These are phyloP conservation scores for Paecilomyces sp. DNA, from an alignment of 2,329 filamentous ascomycete species.

Conservation along the genomic window DNA sequence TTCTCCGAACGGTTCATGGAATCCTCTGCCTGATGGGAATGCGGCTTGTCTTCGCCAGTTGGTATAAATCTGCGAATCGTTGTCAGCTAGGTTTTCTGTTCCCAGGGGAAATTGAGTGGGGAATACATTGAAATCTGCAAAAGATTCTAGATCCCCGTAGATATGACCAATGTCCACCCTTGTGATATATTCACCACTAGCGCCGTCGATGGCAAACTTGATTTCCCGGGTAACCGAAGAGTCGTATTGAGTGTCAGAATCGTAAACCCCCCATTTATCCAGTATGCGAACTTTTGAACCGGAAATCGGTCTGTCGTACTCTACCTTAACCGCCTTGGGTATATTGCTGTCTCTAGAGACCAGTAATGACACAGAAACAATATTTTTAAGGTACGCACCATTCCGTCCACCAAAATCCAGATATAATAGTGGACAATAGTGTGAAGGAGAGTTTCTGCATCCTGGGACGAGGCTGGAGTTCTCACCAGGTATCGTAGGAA, in stretches of 20 bases:
- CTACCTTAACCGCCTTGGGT: background rate
- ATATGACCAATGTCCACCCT: background rate
- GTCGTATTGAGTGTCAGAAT: background rate
- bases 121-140: background rate
- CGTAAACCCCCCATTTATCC: background rate
- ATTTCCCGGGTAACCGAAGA: background rate
- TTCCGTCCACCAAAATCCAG: background rate
- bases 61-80: background rate
- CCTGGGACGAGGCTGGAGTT: background rate
- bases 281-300: background rate
- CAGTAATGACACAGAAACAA: background rate
- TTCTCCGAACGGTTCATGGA: background rate
- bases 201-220: background rate
- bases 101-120: background rate
- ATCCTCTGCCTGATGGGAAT: background rate
- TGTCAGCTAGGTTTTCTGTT: background rate
- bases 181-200: background rate
- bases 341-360: background rate
- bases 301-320: background rate
- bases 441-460: background rate
- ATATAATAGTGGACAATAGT: background rate
- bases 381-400: background rate
- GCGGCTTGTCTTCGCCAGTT: background rate
- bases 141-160: background rate
- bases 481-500: background rate